Evolutionary conservation across 495 filamentous ascomycete genomes (phyloP).

Genomic region (Aspergillus sparsus): DNA sequence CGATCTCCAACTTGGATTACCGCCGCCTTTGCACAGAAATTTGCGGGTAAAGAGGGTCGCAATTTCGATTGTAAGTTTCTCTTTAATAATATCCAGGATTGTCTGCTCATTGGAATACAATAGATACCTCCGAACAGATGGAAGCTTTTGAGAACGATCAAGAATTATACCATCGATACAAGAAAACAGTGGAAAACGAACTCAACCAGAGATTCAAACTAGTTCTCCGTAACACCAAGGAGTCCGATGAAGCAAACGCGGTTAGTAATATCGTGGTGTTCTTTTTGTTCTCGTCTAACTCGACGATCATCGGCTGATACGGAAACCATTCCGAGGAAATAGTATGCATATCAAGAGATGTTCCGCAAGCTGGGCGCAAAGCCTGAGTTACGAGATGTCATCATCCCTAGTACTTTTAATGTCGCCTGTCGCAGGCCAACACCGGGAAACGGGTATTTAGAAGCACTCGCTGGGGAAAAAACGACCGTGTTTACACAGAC

Average conservation of each 20-base stretch:
- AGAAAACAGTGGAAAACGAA: conserved; percentile 38
- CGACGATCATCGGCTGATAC: background rate
- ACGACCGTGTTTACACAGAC: conserved; percentile 14
- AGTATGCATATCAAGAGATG: conserved; percentile 23
- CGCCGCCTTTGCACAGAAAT: conserved; percentile 19
- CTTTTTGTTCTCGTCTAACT: background rate
- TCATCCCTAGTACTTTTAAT: conserved; percentile 47
- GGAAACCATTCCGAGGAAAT: background rate
- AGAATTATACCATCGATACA: conserved; percentile 24
- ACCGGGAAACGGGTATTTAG: conserved; percentile 30
- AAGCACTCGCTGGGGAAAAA: conserved; percentile 19
- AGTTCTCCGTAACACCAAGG: conserved; percentile 11
- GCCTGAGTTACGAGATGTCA: conserved; percentile 43
- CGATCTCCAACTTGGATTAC: conserved; percentile 22
- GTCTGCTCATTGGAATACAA: background rate
- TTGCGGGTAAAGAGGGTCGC: conserved; percentile 18
- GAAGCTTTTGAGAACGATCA: conserved; percentile 6
- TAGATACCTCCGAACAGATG: conserved; percentile 12
- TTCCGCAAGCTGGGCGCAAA: conserved; percentile 43
- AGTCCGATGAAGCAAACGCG: conserved; percentile 16
- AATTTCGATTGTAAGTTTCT: conserved; percentile 21
- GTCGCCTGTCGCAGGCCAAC: conserved; percentile 45
- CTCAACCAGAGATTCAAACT: conserved; percentile 33
- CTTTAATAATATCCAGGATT: background rate
- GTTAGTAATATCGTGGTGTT: background rate